Base-by-base conservation (phyloP, 2,329 filamentous ascomycete genomes). In the Calonectria montana region DNA sequence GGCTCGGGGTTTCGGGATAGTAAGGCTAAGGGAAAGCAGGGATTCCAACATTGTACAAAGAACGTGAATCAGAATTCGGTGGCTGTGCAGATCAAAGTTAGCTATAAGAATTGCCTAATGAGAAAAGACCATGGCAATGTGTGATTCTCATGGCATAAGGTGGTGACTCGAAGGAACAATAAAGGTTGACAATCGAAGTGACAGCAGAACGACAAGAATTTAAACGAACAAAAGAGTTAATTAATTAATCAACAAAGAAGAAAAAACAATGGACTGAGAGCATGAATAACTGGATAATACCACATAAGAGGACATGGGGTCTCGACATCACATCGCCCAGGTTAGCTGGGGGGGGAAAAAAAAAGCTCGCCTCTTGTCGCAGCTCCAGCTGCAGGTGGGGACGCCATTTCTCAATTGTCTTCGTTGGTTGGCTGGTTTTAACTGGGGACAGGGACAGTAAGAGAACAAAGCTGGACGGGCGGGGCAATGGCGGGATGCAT, bases 1-100 rank as follows among this genome's bases (percentile, higher is more conserved):
- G 75, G 75, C 75, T 77, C 75, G 75, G 74, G 61, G 65, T 55
- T 71, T 76, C 75, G 74, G 74, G 67, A 75, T 57, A 13, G 39
- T 55, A 71, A 29, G 10, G 31, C 50, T 9, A 35, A 47, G 35
- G 21, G 16, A 3, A 39, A 6, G 27, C 21, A 7, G 43, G 10
- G 31, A 35, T 47, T 47, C 43, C n/a, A 47, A 13, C 12, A 47
- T 3, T 7, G n/a, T 21, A 23, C 8, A 47, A 23, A 23, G 8
- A 47, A 12, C 43, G 23, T 47, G 43, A 12, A 12, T 23, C n/a
- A 47, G 43, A 47, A 47, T 21, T 21, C 16, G 12, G 21, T n/a
- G n/a, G 18, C n/a, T 10, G 10, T 47, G n/a, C 43, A 23, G 43
- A n/a, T 9, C 21, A 10, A 10, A 7, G 7, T 35, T 12, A 12